These are phyloP conservation scores for Fusarium buxicola DNA, from an alignment of 2,329 filamentous ascomycete species.

Conservation along the genomic window DNA sequence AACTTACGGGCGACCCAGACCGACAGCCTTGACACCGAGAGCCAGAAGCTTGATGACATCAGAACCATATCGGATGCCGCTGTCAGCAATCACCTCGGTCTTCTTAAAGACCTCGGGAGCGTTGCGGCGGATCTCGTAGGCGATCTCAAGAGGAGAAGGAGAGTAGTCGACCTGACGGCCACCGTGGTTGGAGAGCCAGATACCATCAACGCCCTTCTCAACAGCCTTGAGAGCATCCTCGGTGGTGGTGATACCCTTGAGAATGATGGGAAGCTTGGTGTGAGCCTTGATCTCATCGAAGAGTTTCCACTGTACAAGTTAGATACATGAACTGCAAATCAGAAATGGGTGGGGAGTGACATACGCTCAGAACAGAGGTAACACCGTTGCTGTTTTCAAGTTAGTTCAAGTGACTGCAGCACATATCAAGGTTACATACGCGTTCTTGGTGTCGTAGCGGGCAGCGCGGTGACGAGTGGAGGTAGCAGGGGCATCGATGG, in stretches of 20 bases:
- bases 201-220: constrained; percentile 50
- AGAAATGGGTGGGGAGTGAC: background rate
- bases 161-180: constrained; percentile 55
- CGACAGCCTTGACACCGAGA: constrained; percentile 54
- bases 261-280: constrained; percentile 52
- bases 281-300: constrained; percentile 47
- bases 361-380: constrained; percentile 39
- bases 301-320: constrained; percentile 38
- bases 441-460: constrained; percentile 44
- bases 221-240: constrained; percentile 52
- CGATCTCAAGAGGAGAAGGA: constrained; percentile 42
- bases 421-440: constrained; percentile 8
- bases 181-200: constrained; percentile 57
- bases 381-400: constrained; percentile 28
- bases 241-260: constrained; percentile 54
- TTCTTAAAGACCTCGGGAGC: constrained; percentile 52
- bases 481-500: constrained; percentile 48
- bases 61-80: constrained; percentile 53
- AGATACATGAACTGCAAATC: background rate
- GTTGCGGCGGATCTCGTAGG: constrained; percentile 51
- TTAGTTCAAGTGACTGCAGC: constrained; percentile 1
- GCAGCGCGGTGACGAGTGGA: constrained; percentile 43
- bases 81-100: constrained; percentile 53
- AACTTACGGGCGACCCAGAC: constrained; percentile 55
- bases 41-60: constrained; percentile 56